Evolutionary conservation across 768 basidiomycete genomes (phyloP).

Genomic region (Mycena belliarum): DNA sequence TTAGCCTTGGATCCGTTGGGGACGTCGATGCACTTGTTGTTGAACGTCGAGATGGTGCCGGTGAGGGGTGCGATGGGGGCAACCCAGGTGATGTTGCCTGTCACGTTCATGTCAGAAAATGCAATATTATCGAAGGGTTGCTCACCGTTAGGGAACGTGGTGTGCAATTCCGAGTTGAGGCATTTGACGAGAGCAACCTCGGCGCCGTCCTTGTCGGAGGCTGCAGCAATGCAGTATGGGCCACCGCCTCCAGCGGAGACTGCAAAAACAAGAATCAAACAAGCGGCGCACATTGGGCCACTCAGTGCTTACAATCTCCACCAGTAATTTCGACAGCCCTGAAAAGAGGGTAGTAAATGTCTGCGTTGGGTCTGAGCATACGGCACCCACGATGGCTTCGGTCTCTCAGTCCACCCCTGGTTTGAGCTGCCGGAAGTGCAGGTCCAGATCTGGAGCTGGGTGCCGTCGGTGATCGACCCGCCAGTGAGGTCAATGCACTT

Average conservation of each 20-base stretch:
- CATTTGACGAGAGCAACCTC: slow-evolving; percentile 11
- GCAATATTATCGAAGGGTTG: no score
- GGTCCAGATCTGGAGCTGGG: slow-evolving; percentile 2
- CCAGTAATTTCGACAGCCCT: neutral
- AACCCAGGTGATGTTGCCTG: slow-evolving; percentile 9
- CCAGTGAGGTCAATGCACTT: slow-evolving; percentile 8
- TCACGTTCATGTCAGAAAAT: no score
- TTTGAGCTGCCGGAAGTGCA: neutral
- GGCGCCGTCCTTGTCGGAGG: neutral
- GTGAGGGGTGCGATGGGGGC: slow-evolving; percentile 7
- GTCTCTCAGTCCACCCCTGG: slow-evolving; percentile 6
- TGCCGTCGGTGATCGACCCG: neutral
- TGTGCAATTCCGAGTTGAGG: slow-evolving; percentile 3
- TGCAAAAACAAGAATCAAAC: neutral
- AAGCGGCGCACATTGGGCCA: neutral
- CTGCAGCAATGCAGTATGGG: slow-evolving; percentile 10
- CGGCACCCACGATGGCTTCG: no score
- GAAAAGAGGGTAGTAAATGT: neutral
- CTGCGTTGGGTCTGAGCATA: no score
- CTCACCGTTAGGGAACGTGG: neutral
- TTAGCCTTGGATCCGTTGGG: slow-evolving; percentile 17
- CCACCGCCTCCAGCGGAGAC: neutral
- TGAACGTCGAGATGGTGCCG: slow-evolving; percentile 17
- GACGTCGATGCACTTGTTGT: slow-evolving; percentile 27
- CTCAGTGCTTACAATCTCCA: neutral